Evolutionary conservation across 2,329 filamentous ascomycete genomes (phyloP), one percentile per base, ranked within the genome.

Genomic region (Tolypocladium guangdongense): DNA sequence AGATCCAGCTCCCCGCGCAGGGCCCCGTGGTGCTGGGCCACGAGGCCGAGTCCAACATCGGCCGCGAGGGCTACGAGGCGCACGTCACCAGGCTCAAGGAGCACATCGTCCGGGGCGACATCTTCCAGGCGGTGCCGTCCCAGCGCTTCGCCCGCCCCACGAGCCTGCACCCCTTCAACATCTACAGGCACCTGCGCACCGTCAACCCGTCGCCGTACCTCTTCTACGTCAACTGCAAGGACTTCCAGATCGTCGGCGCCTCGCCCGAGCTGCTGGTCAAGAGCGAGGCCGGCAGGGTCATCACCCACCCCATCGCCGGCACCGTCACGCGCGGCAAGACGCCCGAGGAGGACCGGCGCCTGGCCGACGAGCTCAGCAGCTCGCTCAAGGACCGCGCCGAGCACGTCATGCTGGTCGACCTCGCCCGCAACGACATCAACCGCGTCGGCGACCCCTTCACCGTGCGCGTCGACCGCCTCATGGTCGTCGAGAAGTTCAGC

Each of bases 131-230:
- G 1, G 93, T 99, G 18, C 93, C 93, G 2, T 96, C 90, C 43
- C 93, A 99, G 72, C 84, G 93, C 51, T 88, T 97, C 66, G 86
- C 91, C 8, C 82, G 92, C 32, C 91, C 91, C 16, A 99, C 93
- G 3, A 84, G 82, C 53, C 77, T 99, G 45, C 93, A 99, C 69
- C 92, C 93, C 0, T 99, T 97, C 78, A 99, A 97, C 75, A 88
- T 99, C 63, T 99, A 97, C 77, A 84, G 92, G 52, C 90, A 96
- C 68, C 80, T 99, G 38, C 88, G 93, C 57, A 96, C 90, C n/a
- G 88, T 97, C 64, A 99, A 99, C 68, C 93, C 93, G 0, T 96
- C 90, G 10, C 93, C 93, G 0, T 99, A 99, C 71, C 83, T 99
- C 37, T 99, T 99, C 77, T 99, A 91, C 72, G 82, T 99, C 57